Base-by-base conservation (phyloP, 805 yeast genomes). In the Kodamaea nitidulidarum region DNA sequence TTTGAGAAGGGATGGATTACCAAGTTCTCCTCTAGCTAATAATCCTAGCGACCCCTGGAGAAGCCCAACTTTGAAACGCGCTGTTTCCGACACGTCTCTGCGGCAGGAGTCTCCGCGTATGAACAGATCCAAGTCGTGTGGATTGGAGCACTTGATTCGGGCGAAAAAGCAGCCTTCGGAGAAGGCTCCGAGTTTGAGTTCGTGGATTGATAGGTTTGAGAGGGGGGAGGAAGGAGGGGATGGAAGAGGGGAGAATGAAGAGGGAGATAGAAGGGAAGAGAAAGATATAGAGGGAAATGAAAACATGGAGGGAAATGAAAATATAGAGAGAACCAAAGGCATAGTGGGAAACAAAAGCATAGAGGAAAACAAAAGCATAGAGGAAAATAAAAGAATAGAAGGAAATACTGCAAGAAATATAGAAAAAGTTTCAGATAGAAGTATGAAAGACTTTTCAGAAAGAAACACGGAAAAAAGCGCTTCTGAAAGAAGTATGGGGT, bases 81-180 rank as follows among this genome's bases (percentile, higher is more conserved):
- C 70, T 2, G 46, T 48, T 4, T 63, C 69, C 2, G 70, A 65
- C 25, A 40, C 55, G 4, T 51, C 55, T 4, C 45, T 46, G 46
- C 41, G 36, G 9, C 49, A 48, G 9, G 29, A 26, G 12, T 55
- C 67, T 7, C 73, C 73, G 2, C 51, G 64, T 10, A 47, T 72
- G 8, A 42, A 43, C 31, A 58, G 75, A 39, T 52, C 73, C 16
- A 67, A 63, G 41, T 64, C 74, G 0, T 51, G 60, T 36, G 71
- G 64, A 21, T 40, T 48, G 25, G 50, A 38, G 39, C 38, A 33
- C 11, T 55, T 33, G 46, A 45, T 41, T 33, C 44, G 36, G 11
- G 16, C 41, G 15, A 39, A 32, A 8, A 20, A 34, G 24, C 33
- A 16, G 12, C 35, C 35, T 6, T 10, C 16, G 7, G 32, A 32